phyloP scores from a whole-genome alignment of 2,329 filamentous ascomycete species.

The Aspergillus carbonarius region DNA sequence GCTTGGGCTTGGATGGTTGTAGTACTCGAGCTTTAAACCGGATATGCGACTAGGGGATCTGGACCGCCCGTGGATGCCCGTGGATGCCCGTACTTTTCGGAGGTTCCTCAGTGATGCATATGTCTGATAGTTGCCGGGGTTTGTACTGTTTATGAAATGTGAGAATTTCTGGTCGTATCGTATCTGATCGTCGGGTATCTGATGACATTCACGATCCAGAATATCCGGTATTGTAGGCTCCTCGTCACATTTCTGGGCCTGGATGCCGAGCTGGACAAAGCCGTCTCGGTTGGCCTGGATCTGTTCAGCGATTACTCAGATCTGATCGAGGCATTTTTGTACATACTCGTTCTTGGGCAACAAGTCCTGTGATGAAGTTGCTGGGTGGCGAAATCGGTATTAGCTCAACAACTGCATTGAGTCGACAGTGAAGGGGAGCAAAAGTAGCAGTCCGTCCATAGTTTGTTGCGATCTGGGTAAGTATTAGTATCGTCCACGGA shows the following conservation, averaged over 20 bases:
- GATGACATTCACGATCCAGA: conserved; percentile 4
- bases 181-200: conserved; percentile 6
- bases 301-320: neutral
- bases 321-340: neutral
- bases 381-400: conserved; percentile 1
- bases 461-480: conserved; percentile 10
- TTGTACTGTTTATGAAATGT: neutral
- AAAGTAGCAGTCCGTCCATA: conserved; percentile 7
- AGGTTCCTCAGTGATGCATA: conserved; percentile 11
- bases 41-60: conserved; percentile 6
- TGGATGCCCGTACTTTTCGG: neutral
- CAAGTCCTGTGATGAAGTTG: conserved; percentile 8
- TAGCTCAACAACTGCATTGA: neutral
- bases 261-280: conserved; percentile 3
- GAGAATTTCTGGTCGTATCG: conserved; percentile 10
- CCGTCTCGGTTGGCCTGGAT: neutral
- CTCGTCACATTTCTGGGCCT: conserved; percentile 7
- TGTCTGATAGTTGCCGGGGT: conserved; percentile 6
- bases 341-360: conserved; percentile 1
- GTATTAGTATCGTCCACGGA: conserved; percentile 2
- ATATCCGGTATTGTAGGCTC: neutral
- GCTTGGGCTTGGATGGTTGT: conserved; percentile 3
- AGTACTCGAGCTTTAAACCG: conserved; percentile 12
- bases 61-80: conserved; percentile 5
- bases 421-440: conserved; percentile 4